These are phyloP conservation scores for Penicillium rolfsii DNA, from an alignment of 2,329 filamentous ascomycete genomes.

Conservation along the genomic window DNA sequence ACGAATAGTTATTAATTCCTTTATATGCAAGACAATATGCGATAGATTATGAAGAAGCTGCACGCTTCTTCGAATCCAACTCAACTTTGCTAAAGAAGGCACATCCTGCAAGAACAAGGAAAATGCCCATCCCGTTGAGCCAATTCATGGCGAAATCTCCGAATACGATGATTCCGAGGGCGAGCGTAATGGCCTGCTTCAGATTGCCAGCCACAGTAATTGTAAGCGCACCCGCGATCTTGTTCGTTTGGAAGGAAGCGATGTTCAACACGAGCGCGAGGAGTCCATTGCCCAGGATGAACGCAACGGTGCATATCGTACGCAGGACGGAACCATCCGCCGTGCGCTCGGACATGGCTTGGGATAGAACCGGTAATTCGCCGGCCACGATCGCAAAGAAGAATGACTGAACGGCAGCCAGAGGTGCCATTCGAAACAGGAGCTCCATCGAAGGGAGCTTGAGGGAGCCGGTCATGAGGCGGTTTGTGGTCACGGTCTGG, in stretches of 20 bases:
- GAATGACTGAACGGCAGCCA: conserved; percentile 20
- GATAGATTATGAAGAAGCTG: neutral
- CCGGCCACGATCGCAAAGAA: conserved; percentile 17
- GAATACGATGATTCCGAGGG: conserved; percentile 19
- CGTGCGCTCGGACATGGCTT: conserved; percentile 19
- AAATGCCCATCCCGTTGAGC: conserved; percentile 19
- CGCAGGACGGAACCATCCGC: conserved; percentile 2
- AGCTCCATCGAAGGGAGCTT: conserved; percentile 23
- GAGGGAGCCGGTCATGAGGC: conserved; percentile 23
- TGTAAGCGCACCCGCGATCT: conserved; percentile 21
- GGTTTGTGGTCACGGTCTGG: conserved; percentile 23
- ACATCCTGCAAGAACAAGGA: conserved; percentile 17
- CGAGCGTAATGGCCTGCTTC: conserved; percentile 20
- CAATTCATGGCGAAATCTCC: conserved; percentile 17
- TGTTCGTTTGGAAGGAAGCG: conserved; percentile 23
- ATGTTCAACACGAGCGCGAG: conserved; percentile 23
- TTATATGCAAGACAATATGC: neutral
- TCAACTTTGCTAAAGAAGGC: conserved; percentile 23
- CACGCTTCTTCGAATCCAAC: conserved; percentile 20
- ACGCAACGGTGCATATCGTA: conserved; percentile 9
- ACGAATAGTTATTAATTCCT: neutral
- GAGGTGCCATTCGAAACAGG: conserved; percentile 22
- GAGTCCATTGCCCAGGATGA: conserved; percentile 20
- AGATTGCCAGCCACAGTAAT: conserved; percentile 24
- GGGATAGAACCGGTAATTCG: conserved; percentile 13